Evolutionary conservation across 306 rosid genomes (phyloP).

Genomic region (Senna tora): DNA sequence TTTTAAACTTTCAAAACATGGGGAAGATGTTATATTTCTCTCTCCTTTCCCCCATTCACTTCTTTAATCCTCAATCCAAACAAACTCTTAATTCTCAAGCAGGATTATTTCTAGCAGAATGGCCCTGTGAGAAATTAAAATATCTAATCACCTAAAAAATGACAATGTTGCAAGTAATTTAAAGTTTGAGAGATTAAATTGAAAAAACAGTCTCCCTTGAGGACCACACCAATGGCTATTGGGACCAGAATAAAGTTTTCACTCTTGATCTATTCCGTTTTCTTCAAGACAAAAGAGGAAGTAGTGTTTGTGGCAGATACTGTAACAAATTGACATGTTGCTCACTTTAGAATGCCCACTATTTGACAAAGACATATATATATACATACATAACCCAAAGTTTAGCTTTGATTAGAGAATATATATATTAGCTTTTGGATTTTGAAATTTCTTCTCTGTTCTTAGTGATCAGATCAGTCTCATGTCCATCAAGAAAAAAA

Average conservation of each 20-base stretch:
- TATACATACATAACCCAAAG: slow-evolving; percentile 30
- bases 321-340: slow-evolving; percentile 2
- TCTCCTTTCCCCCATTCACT: too few species aligned
- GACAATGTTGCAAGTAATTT: background rate
- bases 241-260: background rate
- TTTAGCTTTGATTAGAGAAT: slow-evolving; percentile 36
- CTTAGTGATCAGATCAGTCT: slow-evolving; percentile 34
- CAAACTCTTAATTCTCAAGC: too few species aligned
- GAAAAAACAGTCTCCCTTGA: too few species aligned
- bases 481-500: slow-evolving; percentile 34
- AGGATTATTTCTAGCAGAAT: too few species aligned
- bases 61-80: too few species aligned
- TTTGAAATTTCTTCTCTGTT: slow-evolving; percentile 18
- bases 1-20: too few species aligned
- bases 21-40: too few species aligned
- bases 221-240: too few species aligned
- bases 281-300: slow-evolving; percentile 9
- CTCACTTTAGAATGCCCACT: slow-evolving; percentile 29
- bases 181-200: too few species aligned
- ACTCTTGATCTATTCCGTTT: background rate
- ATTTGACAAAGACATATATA: slow-evolving; percentile 38
- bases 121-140: too few species aligned
- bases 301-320: slow-evolving; percentile 6
- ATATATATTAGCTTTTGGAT: too few species aligned
- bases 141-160: too few species aligned